A percentile compares a stretch with the other conserved stretches of the same genome.
phyloP scores from a whole-genome alignment of 805 yeast genomes.

The Cyberlindnera xishuangbannaensis region DNA sequence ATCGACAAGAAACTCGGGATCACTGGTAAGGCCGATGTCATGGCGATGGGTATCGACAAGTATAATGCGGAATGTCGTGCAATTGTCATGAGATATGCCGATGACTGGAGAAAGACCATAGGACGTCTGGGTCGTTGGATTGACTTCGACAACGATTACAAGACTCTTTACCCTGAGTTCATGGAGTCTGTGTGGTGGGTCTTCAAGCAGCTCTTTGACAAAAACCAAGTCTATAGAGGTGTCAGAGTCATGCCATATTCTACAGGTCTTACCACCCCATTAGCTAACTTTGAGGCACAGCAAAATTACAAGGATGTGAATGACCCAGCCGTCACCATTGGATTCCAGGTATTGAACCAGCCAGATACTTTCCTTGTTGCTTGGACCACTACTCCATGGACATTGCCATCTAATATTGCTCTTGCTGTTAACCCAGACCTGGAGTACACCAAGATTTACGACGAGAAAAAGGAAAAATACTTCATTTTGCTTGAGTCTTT shows the following conservation, averaged over 20 bases:
- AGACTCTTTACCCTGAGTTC: slow-evolving; percentile 89
- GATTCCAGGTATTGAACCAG: slow-evolving; percentile 75
- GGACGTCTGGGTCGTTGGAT: slow-evolving; percentile 98
- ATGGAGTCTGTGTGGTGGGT: slow-evolving; percentile 99
- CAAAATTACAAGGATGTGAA: slow-evolving; percentile 95
- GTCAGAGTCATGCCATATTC: slow-evolving; percentile 98
- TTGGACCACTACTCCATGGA: slow-evolving; percentile 99
- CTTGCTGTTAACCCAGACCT: slow-evolving; percentile 87
- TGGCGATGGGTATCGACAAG: slow-evolving; percentile 88
- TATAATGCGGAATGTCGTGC: slow-evolving; percentile 93
- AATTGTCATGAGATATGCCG: slow-evolving; percentile 96
- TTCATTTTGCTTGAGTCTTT: slow-evolving; percentile 82
- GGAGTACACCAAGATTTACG: slow-evolving; percentile 88
- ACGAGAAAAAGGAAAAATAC: slow-evolving; percentile 77
- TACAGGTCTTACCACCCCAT: slow-evolving; percentile 93
- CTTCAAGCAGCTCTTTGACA: slow-evolving; percentile 79
- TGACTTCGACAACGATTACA: slow-evolving; percentile 97
- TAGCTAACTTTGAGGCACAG: slow-evolving; percentile 97
- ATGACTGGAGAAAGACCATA: slow-evolving; percentile 89
- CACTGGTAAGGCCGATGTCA: slow-evolving; percentile 89
- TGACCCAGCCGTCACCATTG: slow-evolving; percentile 94
- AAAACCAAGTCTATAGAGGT: slow-evolving; percentile 89
- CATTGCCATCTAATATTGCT: slow-evolving; percentile 90
- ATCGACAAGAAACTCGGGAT: slow-evolving; percentile 96
- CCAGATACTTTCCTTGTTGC: slow-evolving; percentile 84